Percentiles rank a stretch among this genome's conserved stretches.
Evolutionary conservation across 2,329 filamentous ascomycete species (phyloP).

Genomic region (Fusarium poae): DNA sequence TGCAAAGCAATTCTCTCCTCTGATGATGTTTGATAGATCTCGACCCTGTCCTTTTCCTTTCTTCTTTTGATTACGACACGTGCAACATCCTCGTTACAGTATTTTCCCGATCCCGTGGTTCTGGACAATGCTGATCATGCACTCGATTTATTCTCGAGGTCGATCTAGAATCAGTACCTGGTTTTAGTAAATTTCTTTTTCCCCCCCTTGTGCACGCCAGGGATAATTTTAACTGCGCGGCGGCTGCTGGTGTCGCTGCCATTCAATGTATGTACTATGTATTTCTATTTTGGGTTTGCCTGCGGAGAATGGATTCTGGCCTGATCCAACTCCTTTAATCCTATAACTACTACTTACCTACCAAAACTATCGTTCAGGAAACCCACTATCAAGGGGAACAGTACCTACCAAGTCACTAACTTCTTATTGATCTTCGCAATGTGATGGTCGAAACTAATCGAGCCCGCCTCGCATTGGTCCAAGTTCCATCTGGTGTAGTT

Average conservation of each 20-base stretch:
- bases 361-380: background rate
- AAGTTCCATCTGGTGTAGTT: conserved; percentile 8
- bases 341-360: background rate
- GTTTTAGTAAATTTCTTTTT: conserved; percentile 13
- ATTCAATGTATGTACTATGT: background rate
- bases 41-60: background rate
- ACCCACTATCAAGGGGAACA: background rate
- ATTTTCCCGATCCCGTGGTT: conserved; percentile 35
- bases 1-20: background rate
- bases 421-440: background rate
- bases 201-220: background rate
- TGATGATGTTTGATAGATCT: conserved; percentile 25
- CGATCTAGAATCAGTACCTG: conserved; percentile 22
- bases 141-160: conserved; percentile 2
- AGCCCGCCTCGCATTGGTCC: conserved; percentile 10
- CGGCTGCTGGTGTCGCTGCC: conserved; percentile 4
- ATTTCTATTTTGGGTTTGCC: conserved; percentile 32
- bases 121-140: conserved; percentile 26
- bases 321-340: conserved; percentile 1
- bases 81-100: conserved; percentile 20
- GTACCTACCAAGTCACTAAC: background rate
- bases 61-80: conserved; percentile 22
- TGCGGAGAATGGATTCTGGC: background rate
- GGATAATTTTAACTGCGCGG: conserved; percentile 37
- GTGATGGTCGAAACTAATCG: conserved; percentile 3